Evolutionary conservation across 2,329 filamentous ascomycete species (phyloP).

Genomic region (Colletotrichum sp.): DNA sequence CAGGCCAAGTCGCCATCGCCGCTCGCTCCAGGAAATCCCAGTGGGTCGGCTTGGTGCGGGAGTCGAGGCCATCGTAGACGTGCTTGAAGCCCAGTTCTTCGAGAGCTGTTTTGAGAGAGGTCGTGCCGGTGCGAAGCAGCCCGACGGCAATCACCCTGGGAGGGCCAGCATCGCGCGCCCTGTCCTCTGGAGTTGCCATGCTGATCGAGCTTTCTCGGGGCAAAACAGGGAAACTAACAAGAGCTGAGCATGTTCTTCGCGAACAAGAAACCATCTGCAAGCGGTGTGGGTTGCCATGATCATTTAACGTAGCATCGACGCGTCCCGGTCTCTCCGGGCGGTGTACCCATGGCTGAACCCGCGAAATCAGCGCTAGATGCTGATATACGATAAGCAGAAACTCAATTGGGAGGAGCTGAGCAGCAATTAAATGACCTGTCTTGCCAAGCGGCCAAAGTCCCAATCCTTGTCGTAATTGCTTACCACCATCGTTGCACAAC

Average conservation of each 20-base stretch:
- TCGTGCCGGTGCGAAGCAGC: constrained; percentile 20
- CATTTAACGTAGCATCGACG: neutral
- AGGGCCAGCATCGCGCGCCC: neutral
- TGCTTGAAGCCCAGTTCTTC: constrained; percentile 6
- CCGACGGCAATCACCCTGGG: constrained; percentile 15
- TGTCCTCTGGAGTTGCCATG: neutral
- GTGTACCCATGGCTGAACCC: neutral
- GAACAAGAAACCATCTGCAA: neutral
- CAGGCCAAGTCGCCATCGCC: neutral
- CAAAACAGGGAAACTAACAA: neutral
- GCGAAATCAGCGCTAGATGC: neutral
- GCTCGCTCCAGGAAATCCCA: constrained; percentile 8
- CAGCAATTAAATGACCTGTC: neutral
- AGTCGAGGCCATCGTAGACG: constrained; percentile 19
- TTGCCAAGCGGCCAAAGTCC: neutral
- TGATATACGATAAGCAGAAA: neutral
- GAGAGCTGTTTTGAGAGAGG: constrained; percentile 14
- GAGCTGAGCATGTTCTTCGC: fast-evolving
- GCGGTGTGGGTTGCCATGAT: neutral
- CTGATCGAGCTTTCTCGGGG: neutral
- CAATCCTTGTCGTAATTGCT: neutral
- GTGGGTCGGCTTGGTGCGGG: neutral
- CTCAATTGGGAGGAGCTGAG: neutral
- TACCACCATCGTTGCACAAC: neutral
- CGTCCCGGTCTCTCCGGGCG: neutral